Percentiles rank a stretch among this genome's conserved stretches.
These are phyloP conservation scores for Tanozyma kutaoensis DNA, from an alignment of 805 yeast species.

Conservation along the genomic window DNA sequence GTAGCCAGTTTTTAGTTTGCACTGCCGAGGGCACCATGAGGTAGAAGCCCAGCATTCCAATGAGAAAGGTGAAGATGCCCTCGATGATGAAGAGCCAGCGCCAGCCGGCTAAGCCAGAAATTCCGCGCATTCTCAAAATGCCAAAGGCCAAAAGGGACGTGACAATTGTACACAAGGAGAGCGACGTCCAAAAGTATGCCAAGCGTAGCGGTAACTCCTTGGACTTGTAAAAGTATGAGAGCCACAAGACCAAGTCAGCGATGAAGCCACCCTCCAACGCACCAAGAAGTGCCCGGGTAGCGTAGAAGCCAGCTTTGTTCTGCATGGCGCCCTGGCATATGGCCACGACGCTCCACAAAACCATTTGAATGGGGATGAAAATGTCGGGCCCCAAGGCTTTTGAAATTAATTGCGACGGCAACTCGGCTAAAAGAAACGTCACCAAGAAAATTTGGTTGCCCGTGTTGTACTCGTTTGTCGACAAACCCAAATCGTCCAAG, in stretches of 20 bases:
- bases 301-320: constrained; percentile 27
- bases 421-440: constrained; percentile 41
- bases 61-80: constrained; percentile 39
- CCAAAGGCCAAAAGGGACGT: constrained; percentile 12
- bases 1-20: constrained; percentile 35
- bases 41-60: constrained; percentile 34
- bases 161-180: constrained; percentile 20
- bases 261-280: constrained; percentile 54
- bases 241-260: constrained; percentile 36
- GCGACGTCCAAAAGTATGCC: constrained; percentile 47
- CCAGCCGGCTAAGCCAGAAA: constrained; percentile 32
- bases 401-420: constrained; percentile 56
- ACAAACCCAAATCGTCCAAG: constrained; percentile 35
- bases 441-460: constrained; percentile 44
- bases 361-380: constrained; percentile 48
- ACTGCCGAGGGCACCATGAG: constrained; percentile 44
- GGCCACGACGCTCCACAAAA: constrained; percentile 44
- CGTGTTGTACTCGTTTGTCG: constrained; percentile 44
- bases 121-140: constrained; percentile 3
- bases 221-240: constrained; percentile 45
- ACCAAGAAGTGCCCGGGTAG: constrained; percentile 40
- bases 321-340: constrained; percentile 34
- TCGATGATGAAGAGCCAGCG: constrained; percentile 54
- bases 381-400: constrained; percentile 49
- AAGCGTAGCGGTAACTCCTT: constrained; percentile 45